phyloP scores from a whole-genome alignment of 805 yeast species.

The Clavispora asparagi region DNA sequence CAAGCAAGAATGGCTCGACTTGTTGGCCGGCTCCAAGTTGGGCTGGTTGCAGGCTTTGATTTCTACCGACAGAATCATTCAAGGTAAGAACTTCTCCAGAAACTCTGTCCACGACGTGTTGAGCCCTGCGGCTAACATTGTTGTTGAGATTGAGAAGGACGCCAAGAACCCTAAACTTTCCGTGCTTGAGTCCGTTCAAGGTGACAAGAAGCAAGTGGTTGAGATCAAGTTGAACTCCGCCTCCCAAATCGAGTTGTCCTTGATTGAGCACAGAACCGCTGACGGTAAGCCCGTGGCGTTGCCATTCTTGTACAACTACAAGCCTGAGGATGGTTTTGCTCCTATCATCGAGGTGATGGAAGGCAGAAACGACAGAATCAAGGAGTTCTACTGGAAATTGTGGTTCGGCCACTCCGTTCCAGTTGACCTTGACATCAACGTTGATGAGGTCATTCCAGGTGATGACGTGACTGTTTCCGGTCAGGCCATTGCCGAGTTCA shows the following conservation, averaged over 20 bases:
- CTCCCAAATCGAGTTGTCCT: constrained; percentile 56
- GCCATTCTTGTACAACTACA: constrained; percentile 71
- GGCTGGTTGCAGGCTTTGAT: constrained; percentile 93
- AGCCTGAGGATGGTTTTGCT: constrained; percentile 88
- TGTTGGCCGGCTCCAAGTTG: constrained; percentile 71
- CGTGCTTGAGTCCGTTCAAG: constrained; percentile 68
- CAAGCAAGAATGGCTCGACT: constrained; percentile 59
- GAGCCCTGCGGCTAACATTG: constrained; percentile 60
- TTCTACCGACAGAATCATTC: constrained; percentile 73
- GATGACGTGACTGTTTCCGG: constrained; percentile 62
- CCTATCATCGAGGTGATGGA: constrained; percentile 89
- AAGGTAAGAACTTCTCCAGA: constrained; percentile 70
- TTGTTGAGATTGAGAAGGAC: constrained; percentile 54
- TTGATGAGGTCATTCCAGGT: constrained; percentile 67
- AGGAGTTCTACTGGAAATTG: constrained; percentile 93
- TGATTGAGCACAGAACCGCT: constrained; percentile 86
- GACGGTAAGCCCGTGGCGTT: constrained; percentile 71
- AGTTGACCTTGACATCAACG: constrained; percentile 67
- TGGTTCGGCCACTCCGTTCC: constrained; percentile 74
- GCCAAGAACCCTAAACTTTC: constrained; percentile 56
- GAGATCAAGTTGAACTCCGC: constrained; percentile 49
- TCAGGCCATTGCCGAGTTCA: constrained; percentile 81
- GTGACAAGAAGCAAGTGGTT: constrained; percentile 62
- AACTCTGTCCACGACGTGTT: constrained; percentile 81
- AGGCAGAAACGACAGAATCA: constrained; percentile 88